These are phyloP conservation scores for Annona squamosa DNA, from an alignment of 164 flowering plant genomes.

Conservation along the genomic window DNA sequence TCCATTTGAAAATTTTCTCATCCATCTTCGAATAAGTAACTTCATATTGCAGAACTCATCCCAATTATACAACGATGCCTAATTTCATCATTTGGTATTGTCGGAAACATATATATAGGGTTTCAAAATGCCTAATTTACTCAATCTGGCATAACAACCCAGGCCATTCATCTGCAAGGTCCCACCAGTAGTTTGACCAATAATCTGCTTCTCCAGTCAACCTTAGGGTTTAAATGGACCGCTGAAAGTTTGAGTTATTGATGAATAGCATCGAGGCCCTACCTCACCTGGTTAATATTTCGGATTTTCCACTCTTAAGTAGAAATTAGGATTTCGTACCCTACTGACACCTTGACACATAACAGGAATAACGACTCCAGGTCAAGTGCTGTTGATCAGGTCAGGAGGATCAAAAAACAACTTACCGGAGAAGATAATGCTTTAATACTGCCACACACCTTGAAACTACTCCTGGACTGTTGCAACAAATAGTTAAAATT, in stretches of 20 bases:
- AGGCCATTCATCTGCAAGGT: background rate
- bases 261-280: background rate
- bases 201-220: background rate
- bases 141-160: background rate
- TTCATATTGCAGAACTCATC: background rate
- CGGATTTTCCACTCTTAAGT: background rate
- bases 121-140: background rate
- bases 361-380: background rate
- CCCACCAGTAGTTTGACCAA: background rate
- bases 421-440: slow-evolving; percentile 79
- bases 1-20: background rate
- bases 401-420: slow-evolving; percentile 4
- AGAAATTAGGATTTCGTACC: background rate
- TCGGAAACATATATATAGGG: background rate
- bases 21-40: background rate
- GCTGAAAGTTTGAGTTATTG: background rate
- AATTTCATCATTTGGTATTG: too few species aligned
- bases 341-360: background rate
- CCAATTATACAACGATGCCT: background rate
- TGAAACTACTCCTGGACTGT: slow-evolving; percentile 91
- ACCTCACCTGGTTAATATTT: background rate
- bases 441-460: slow-evolving; percentile 88
- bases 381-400: background rate
- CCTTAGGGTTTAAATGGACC: background rate
- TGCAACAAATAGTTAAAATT: slow-evolving; percentile 12